Base-by-base conservation (phyloP, 2,329 filamentous ascomycete species). In the Pezicula carpinea region DNA sequence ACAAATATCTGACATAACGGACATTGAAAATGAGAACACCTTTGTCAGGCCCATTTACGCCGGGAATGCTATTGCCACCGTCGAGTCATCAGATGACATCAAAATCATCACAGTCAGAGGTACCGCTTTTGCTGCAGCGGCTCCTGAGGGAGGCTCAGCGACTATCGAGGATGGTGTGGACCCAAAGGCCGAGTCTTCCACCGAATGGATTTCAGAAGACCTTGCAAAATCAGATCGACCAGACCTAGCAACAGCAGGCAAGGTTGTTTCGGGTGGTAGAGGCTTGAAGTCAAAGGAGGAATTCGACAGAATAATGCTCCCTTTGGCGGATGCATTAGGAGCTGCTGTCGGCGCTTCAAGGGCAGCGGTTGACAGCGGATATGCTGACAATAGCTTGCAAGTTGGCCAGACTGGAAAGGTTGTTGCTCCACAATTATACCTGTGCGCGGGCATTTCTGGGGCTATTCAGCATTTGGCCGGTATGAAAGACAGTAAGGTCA, bases 401-500 rank as follows among this genome's bases (percentile, higher is more conserved):
- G 92, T 99, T 55, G 93, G 93, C 39, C 93, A 99, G 76, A 99
- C 93, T 13, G 93, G 93, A 62, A 99, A 99, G 80, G 95, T 97
- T 53, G 92, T 99, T 46, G 93, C 93, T 39, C 93, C 93, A 50
- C 85, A 99, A 69, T 74, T 99, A 51, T 99, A 99, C 66, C 78
- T 99, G 58, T 95, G 90, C 45, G 91, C 92, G 11, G 93, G 93
- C 63, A 97, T 99, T 59, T 96, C 89, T 7, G 93, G 93, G 45
- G 93, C 93, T 18, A 99, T 99, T 59, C 93, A 99, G 72, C 93
- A 99, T 75, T 70, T 99, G 70, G 93, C 93, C 26, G 93, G 93
- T 65, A 99, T 99, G 93, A 99, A 99, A 79, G 93, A 99, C 66
- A 96, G 90, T 75, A 99, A 99, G 75, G 93, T 99, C 49, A 99